phyloP scores from a whole-genome alignment of 2,329 filamentous ascomycete genomes.

The Penicillium oxalicum region DNA sequence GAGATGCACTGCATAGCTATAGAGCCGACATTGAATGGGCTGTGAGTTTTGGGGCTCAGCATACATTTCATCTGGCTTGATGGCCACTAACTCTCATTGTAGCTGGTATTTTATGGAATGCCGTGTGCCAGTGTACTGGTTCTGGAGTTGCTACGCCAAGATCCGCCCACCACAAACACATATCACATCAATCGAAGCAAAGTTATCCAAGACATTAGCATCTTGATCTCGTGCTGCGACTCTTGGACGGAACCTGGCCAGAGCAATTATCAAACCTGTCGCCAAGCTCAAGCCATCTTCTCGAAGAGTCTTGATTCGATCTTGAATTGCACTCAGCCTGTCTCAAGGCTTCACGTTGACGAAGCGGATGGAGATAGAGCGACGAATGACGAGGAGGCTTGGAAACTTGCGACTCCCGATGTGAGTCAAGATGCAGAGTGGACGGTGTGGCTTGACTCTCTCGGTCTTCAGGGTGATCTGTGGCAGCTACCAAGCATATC shows the following conservation, averaged over 20 bases:
- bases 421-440: slow-evolving; percentile 5
- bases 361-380: not conserved
- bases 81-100: not conserved
- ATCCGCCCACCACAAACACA: not conserved
- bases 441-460: slow-evolving; percentile 2
- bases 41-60: slow-evolving; percentile 1
- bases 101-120: slow-evolving; percentile 9
- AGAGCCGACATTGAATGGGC: slow-evolving; percentile 7
- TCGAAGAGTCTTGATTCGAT: slow-evolving; percentile 7
- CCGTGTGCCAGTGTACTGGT: slow-evolving; percentile 7
- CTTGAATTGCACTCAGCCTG: not conserved
- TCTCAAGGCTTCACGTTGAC: not conserved
- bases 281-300: slow-evolving; percentile 8
- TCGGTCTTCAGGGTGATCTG: slow-evolving; percentile 6
- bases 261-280: slow-evolving; percentile 9
- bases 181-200: slow-evolving; percentile 2
- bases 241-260: slow-evolving; percentile 7
- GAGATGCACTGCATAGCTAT: slow-evolving; percentile 1
- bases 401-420: not conserved
- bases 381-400: not conserved
- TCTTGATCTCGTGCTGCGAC: slow-evolving; percentile 8
- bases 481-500: slow-evolving; percentile 6
- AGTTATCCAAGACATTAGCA: slow-evolving; percentile 8
- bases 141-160: slow-evolving; percentile 5
- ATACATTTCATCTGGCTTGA: not conserved